Evolutionary conservation across 179 eudicot genomes (phyloP), one percentile per base, ranked within the genome.

Genomic region (Spinacia oleracea): DNA sequence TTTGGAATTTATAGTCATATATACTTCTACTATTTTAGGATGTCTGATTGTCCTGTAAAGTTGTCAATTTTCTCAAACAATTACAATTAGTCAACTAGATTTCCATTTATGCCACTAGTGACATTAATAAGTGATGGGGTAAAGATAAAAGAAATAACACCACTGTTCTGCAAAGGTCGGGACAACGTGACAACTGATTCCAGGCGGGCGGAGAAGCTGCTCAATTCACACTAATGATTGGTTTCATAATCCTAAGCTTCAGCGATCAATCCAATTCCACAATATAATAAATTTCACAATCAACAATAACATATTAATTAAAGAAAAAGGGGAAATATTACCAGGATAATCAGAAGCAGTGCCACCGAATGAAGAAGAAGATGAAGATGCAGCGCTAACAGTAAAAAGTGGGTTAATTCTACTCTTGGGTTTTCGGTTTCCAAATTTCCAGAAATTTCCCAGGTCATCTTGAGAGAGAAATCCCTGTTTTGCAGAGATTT

Each of bases 301-400:
- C 29, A 76, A 70, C 58, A 77, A 25, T 31, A 71, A 12, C 23
- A 14, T 9, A 23, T 3, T n/a, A 15, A 56, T 38, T 25, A 9
- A 0, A 53, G 14, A 11, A 14, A 72, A 14, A 8, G 59, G 43
- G 12, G 29, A 35, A 35, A 35, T 1, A 10, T 70, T 67, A 83
- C 86, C 83, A 38, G 86, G 73, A 60, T 80, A 83, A 80, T 77
- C 80, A 50, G 86, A 77, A 58, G 85, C 70, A 75, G 83, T 62
- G 6, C 66, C 78, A 79, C 74, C 85, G 55, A 83, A 80, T 15
- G 83, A 56, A 71, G 83, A 83, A 74, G 85, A 83, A 63, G 85
- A 76, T 11, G 82, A 71, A 6, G 83, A 56, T 64, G 85, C 78
- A 80, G 83, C 83, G 70, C 51, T 82, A 68, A 82, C 76, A 25